Evolutionary conservation across 441 rosid genomes (phyloP).

Genomic region (Breynia disticha): DNA sequence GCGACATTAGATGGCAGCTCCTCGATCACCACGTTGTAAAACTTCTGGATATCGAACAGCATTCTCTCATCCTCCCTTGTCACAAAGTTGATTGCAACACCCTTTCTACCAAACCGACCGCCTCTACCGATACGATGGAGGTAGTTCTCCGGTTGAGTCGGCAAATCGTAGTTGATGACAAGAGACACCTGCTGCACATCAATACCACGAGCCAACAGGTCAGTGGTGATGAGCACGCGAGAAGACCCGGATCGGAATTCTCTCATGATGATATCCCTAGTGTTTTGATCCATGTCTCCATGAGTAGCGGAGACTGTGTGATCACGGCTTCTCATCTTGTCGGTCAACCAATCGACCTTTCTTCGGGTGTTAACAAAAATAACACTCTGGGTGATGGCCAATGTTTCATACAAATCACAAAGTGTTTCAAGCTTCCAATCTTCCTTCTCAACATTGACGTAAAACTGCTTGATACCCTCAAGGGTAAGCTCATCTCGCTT

Average conservation of each 20-base stretch:
- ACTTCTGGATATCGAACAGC: slow-evolving; percentile 61
- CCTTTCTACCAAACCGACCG: slow-evolving; percentile 57
- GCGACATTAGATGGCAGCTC: slow-evolving; percentile 59
- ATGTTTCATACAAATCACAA: slow-evolving; percentile 88
- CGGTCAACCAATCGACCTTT: slow-evolving; percentile 98
- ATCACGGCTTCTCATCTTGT: slow-evolving; percentile 79
- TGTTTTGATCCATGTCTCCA: slow-evolving; percentile 95
- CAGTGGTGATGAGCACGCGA: slow-evolving; percentile 90
- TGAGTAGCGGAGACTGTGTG: slow-evolving; percentile 94
- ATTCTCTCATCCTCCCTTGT: slow-evolving; percentile 52
- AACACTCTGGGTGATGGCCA: slow-evolving; percentile 91
- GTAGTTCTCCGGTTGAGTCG: slow-evolving; percentile 61
- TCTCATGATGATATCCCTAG: slow-evolving; percentile 78
- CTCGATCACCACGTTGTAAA: slow-evolving; percentile 47
- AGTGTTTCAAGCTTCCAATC: slow-evolving; percentile 98
- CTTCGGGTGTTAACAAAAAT: slow-evolving; percentile 93
- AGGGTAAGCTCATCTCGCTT: slow-evolving; percentile 59
- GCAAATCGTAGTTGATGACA: slow-evolving; percentile 50
- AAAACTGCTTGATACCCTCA: slow-evolving; percentile 93
- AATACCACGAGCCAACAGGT: slow-evolving; percentile 94
- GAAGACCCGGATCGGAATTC: slow-evolving; percentile 73
- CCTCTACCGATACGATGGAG: slow-evolving; percentile 58
- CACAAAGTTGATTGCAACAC: slow-evolving; percentile 56
- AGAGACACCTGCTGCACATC: slow-evolving; percentile 89
- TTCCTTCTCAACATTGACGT: slow-evolving; percentile 87